Percentiles rank a stretch among this genome's conserved stretches.
Conservation (phyloP, 257 asterid species). For the Lithospermum erythrorhizon region DNA sequence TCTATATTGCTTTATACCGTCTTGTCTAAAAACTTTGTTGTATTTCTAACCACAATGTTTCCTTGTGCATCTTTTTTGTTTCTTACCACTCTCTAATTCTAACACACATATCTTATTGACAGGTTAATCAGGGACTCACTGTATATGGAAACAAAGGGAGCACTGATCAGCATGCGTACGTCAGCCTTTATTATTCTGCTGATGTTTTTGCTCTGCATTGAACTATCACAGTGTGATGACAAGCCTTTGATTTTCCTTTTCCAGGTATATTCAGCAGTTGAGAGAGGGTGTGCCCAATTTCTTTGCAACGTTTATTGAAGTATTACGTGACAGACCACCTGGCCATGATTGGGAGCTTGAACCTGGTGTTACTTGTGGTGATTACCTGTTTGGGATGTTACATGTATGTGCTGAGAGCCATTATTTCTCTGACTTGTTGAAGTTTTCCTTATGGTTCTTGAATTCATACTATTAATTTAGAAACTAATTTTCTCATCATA, state of each 20-base stretch:
- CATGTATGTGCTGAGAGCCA: slow-evolving; percentile 37
- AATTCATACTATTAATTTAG: no score
- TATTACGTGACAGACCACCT: slow-evolving; percentile 95
- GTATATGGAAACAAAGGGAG: slow-evolving; percentile 99
- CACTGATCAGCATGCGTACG: slow-evolving; percentile 99
- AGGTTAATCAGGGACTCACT: slow-evolving; percentile 94
- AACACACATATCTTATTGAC: slow-evolving; percentile 12
- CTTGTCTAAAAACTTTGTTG: neutral
- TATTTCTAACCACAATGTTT: neutral
- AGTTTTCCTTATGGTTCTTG: neutral
- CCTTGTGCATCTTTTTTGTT: neutral
- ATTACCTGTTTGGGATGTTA: slow-evolving; percentile 89
- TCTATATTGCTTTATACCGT: neutral
- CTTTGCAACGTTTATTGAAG: slow-evolving; percentile 93
- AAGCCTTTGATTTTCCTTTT: slow-evolving; percentile 2
- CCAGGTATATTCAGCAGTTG: slow-evolving; percentile 96
- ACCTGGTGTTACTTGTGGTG: slow-evolving; percentile 97
- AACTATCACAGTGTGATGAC: neutral
- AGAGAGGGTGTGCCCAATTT: slow-evolving; percentile 97
- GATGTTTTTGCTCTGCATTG: neutral
- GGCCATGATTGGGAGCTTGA: slow-evolving; percentile 99
- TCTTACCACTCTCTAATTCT: neutral
- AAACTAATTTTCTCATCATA: neutral
- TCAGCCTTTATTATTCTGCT: neutral
- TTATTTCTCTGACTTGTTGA: neutral